Conservation (phyloP, 129 eudicot species). For the Chrysanthemum lavandulifolium region DNA sequence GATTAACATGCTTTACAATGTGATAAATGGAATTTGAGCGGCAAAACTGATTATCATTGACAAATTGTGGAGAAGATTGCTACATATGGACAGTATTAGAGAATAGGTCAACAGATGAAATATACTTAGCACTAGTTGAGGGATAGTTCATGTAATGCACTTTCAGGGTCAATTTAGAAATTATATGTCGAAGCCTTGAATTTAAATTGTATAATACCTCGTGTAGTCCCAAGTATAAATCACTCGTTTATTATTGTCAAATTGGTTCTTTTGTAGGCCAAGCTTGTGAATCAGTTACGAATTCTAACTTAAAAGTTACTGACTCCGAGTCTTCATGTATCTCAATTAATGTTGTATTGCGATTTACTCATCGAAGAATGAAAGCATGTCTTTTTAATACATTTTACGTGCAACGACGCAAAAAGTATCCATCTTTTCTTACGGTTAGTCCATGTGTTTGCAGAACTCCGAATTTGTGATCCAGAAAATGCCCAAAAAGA, state of each 20-base stretch:
- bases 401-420: too few relatives aligned
- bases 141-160: not conserved
- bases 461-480: constrained; percentile 6
- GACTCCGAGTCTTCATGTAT: too few relatives aligned
- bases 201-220: not conserved
- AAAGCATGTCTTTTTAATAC: too few relatives aligned
- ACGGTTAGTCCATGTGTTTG: constrained; percentile 1
- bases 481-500: constrained; percentile 50
- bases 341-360: too few relatives aligned
- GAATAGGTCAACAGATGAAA: not conserved
- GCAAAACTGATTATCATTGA: not conserved
- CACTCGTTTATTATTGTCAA: too few relatives aligned
- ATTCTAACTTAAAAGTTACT: too few relatives aligned
- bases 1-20: too few relatives aligned
- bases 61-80: not conserved
- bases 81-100: not conserved
- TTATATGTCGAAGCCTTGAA: not conserved
- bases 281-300: too few relatives aligned
- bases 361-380: not conserved
- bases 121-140: not conserved
- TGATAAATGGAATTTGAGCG: not conserved
- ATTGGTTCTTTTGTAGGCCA: too few relatives aligned
- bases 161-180: not conserved
- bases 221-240: too few relatives aligned
- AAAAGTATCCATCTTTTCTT: not conserved